Base-by-base conservation (phyloP, 2,329 filamentous ascomycete species). In the Teratosphaeriaceae sp. region DNA sequence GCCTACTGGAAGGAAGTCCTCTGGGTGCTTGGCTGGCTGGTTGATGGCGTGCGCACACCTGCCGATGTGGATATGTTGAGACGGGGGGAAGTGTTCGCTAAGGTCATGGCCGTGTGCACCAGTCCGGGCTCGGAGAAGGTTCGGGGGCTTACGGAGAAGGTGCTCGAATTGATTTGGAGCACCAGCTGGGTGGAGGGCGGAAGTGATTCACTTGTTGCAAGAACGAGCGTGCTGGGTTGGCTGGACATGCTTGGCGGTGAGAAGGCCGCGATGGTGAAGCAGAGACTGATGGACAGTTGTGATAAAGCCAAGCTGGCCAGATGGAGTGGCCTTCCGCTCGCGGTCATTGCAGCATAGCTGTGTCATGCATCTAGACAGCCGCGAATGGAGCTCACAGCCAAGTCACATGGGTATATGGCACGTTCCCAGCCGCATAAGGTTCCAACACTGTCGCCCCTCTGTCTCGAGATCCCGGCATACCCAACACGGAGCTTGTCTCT, bases 161-260 rank as follows among this genome's bases (percentile, higher is more conserved):
- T 92, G 18, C 52, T 79, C 11, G 69, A 73, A 47, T 51, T 82
- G 12, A 47, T 94, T 13, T 82, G 82, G 55, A 75, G 83, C 30
- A 80, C 82, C 2, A 80, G 79, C 0, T 74, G 73, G 35, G 76
- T 89, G 23, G 75, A 80, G 22, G 80, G 77, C 1, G 88, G 85
- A 1, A 87, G 84, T 62, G 85, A 82, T 3, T 90, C 84, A n/a
- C 70, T 94, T 35, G 74, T 88, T 27, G 94, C 88, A 1, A 73
- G 88, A 44, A 81, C 83, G 33, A 86, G 85, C 13, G 69, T 85
- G 16, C 62, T 90, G 41, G 82, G 76, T 51, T 94, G 88, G 88
- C 70, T 90, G 7, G 74, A 82, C 45, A 75, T 76, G 46, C 78
- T 79, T 54, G 63, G 69, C 2, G 71, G 67, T 40, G 61, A 64